Evolutionary conservation across 2,329 filamentous ascomycete species (phyloP), one percentile per base, ranked within the genome.

Genomic region (Fusarium stilboides): DNA sequence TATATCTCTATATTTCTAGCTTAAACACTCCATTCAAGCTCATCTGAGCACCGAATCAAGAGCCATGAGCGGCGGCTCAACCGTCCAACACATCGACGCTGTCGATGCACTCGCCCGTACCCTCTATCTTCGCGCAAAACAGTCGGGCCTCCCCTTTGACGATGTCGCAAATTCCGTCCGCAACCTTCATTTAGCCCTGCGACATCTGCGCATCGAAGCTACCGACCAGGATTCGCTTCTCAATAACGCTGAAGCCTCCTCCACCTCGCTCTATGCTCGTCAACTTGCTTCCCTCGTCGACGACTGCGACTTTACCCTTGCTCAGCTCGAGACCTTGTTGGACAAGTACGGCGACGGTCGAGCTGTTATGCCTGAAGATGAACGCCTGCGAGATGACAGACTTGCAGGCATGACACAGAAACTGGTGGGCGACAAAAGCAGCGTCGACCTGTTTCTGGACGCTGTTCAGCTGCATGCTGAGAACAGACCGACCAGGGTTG

Each of bases 131-230:
- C 85, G 86, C 62, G 83, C 85, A 52, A 84, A 84, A 66, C 74
- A 79, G 24, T 75, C 73, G 17, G 79, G 81, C 26, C 81, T 84
- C 4, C 81, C 85, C 42, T 86, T 88, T 60, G 80, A 80, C 56
- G 81, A 85, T 44, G 80, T 87, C 46, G 82, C 86, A 15, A 74
- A 78, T 15, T 83, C 84, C 36, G 83, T 90, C 39, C 84, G 84
- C 56, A 81, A 80, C 43, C 79, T 91, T 40, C 85, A 90, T 69
- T 83, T 83, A 8, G 84, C 85, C 14, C 80, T 91, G 8, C 85
- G 86, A 56, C 85, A 89, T 70, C 80, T 91, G 26, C 87, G 86
- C 56, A 80, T 84, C 66, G 88, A 90, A 78, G 83, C 84, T 39
- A 83, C 86, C 66, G 87, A 88, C 69, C 80, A 82, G 2, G 85